phyloP scores from a whole-genome alignment of 371 early-diverging fungal genomes.

The Syncephalis fuscata region DNA sequence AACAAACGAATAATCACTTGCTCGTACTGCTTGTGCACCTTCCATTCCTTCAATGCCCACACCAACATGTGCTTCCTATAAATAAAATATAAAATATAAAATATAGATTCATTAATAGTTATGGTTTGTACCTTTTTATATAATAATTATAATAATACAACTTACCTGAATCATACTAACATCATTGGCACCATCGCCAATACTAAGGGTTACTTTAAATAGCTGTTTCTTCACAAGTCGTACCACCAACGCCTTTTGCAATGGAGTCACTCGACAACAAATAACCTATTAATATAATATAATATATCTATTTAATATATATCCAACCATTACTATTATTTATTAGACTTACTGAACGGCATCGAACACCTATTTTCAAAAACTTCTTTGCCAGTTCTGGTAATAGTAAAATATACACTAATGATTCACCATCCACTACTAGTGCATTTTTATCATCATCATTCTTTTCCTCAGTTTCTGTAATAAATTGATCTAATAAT shows the following conservation, averaged over 20 bases:
- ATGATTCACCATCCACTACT: conserved; percentile 10
- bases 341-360: conserved; percentile 2
- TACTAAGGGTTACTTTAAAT: conserved; percentile 61
- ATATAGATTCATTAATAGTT: no score
- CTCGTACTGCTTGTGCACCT: conserved; percentile 60
- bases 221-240: conserved; percentile 48
- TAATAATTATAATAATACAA: no score
- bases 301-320: no score
- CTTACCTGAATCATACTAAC: conserved; percentile 88
- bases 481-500: no score
- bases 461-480: no score
- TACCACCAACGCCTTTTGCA: conserved; percentile 87
- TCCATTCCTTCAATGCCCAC: conserved; percentile 78
- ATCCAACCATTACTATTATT: no score
- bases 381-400: conserved; percentile 17
- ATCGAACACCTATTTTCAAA: conserved; percentile 28
- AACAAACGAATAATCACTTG: conserved; percentile 73
- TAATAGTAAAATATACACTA: conserved; percentile 13
- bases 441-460: neutral
- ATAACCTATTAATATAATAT: conserved; percentile 18
- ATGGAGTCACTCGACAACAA: conserved; percentile 88
- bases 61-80: conserved; percentile 54
- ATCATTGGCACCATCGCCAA: conserved; percentile 98
- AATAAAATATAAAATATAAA: no score
- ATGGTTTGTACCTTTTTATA: no score